Percentiles rank a stretch among this genome's conserved stretches.
Conservation (phyloP, 441 rosid genomes). For the Populus tomentosa region DNA sequence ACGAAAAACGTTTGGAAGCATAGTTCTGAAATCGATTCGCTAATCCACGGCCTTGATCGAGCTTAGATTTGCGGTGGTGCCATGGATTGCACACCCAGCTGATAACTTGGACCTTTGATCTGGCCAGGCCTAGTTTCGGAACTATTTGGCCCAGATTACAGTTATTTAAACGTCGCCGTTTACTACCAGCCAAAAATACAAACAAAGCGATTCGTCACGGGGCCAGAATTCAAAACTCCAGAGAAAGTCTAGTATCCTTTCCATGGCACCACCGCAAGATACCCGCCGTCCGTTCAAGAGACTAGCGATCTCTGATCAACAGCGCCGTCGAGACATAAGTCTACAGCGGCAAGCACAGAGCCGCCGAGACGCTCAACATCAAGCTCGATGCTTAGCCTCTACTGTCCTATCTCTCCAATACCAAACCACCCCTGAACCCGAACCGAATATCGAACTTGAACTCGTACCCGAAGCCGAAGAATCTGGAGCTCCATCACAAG, state of each 20-base stretch:
- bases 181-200: neutral
- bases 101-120: no score
- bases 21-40: no score
- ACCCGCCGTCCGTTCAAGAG: slow-evolving; percentile 84
- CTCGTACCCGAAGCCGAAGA: slow-evolving; percentile 30
- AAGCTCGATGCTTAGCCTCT: slow-evolving; percentile 78
- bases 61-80: no score
- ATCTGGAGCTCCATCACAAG: slow-evolving; percentile 28
- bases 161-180: neutral
- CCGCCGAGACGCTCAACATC: slow-evolving; percentile 85
- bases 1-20: no score
- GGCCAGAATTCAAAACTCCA: neutral
- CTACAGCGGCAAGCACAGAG: slow-evolving; percentile 69
- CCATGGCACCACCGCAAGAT: slow-evolving; percentile 46
- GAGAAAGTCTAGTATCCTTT: neutral
- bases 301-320: slow-evolving; percentile 81
- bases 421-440: slow-evolving; percentile 32
- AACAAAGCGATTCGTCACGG: neutral
- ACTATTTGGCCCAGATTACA: neutral
- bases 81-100: no score
- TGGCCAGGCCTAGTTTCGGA: no score
- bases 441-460: slow-evolving; percentile 27
- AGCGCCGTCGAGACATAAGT: slow-evolving; percentile 72
- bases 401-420: slow-evolving; percentile 60
- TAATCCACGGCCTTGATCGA: no score